Evolutionary conservation across 1,139 yeast genomes (phyloP).

Genomic region (Lipomyces yarrowii): DNA sequence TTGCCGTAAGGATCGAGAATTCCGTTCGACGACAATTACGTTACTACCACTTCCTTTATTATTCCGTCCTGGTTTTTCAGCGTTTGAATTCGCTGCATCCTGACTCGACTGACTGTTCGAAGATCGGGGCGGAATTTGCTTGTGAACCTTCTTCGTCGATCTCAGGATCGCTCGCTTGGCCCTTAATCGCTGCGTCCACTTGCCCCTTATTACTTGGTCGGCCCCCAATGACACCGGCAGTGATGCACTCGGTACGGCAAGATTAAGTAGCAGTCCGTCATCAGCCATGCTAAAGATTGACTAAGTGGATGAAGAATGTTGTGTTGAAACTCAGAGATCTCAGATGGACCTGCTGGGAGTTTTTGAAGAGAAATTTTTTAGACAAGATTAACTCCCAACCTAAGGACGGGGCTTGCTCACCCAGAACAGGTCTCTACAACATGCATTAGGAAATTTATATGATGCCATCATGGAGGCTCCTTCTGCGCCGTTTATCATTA

Average conservation of each 20-base stretch:
- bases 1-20: conserved; percentile 14
- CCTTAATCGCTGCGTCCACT: conserved; percentile 64
- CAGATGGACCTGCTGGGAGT: background rate
- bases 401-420: background rate
- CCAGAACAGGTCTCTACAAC: background rate
- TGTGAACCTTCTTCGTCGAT: conserved; percentile 34
- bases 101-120: conserved; percentile 32
- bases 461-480: background rate
- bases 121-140: conserved; percentile 33
- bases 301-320: background rate
- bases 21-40: conserved; percentile 16
- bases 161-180: conserved; percentile 42
- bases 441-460: background rate
- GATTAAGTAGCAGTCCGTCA: conserved; percentile 70
- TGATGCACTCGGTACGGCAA: conserved; percentile 41
- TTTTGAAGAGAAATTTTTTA: background rate
- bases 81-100: conserved; percentile 34
- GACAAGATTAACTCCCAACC: background rate
- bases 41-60: conserved; percentile 23
- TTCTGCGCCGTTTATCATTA: conserved; percentile 16
- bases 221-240: background rate
- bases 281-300: conserved; percentile 34
- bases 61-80: conserved; percentile 35
- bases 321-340: background rate
- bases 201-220: conserved; percentile 25